phyloP scores from a whole-genome alignment of 345 rosid genomes.

The Durio zibethinus region DNA sequence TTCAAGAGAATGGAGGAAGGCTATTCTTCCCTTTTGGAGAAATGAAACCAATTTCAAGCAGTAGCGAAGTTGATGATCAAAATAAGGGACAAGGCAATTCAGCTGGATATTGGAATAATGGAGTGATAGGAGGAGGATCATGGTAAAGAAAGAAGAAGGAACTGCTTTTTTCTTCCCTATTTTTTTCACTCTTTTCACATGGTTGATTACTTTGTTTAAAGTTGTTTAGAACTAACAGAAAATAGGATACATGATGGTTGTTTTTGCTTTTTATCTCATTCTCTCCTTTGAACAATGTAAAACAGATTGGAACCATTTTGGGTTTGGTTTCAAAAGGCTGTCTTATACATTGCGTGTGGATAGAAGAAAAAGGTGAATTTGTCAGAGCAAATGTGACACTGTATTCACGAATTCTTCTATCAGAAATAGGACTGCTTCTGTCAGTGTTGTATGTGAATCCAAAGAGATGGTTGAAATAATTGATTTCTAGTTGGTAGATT shows the following conservation, averaged over 20 bases:
- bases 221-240: slow-evolving; percentile 33
- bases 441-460: slow-evolving; percentile 12
- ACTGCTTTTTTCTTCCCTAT: neutral
- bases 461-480: neutral
- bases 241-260: slow-evolving; percentile 17
- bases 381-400: slow-evolving; percentile 4
- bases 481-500: neutral
- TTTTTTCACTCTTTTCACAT: slow-evolving; percentile 1
- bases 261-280: neutral
- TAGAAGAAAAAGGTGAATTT: slow-evolving; percentile 27
- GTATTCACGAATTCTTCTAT: slow-evolving; percentile 27
- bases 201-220: slow-evolving; percentile 24
- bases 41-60: slow-evolving; percentile 28
- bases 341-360: slow-evolving; percentile 17
- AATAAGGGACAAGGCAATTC: slow-evolving; percentile 44
- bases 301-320: slow-evolving; percentile 21
- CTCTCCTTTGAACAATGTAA: slow-evolving; percentile 12
- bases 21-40: slow-evolving; percentile 47
- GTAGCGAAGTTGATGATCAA: slow-evolving; percentile 37
- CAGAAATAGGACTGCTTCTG: slow-evolving; percentile 5
- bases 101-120: slow-evolving; percentile 44
- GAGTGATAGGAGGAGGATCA: slow-evolving; percentile 43
- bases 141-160: slow-evolving; percentile 26
- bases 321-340: slow-evolving; percentile 22
- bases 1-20: slow-evolving; percentile 40